phyloP scores from a whole-genome alignment of 257 asterid species.

The Fraxinus anomala region DNA sequence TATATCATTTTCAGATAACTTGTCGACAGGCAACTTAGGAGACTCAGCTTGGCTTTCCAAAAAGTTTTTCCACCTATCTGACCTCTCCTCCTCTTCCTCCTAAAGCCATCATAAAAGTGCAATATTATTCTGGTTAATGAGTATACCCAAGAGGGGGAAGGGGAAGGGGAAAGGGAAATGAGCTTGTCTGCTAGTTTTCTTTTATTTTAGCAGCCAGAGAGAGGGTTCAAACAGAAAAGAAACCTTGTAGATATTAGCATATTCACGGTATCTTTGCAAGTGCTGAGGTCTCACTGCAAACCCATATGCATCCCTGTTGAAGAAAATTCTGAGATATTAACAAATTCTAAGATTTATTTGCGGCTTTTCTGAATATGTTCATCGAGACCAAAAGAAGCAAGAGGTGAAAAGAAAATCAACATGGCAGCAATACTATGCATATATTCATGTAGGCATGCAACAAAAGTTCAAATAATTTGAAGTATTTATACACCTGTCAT shows the following conservation, averaged over 20 bases:
- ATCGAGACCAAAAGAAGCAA: neutral
- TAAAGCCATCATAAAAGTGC: constrained; percentile 30
- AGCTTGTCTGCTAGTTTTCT: neutral
- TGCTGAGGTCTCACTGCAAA: constrained; percentile 97
- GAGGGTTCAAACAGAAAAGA: constrained; percentile 15
- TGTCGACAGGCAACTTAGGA: constrained; percentile 44
- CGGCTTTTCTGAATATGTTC: neutral
- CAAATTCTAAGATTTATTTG: constrained; percentile 22
- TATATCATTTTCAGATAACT: constrained; percentile 32
- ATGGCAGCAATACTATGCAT: neutral
- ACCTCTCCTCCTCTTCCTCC: constrained; percentile 98
- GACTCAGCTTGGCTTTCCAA: constrained; percentile 59
- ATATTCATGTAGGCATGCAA: constrained; percentile 4
- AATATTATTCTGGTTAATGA: neutral
- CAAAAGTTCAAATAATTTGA: neutral
- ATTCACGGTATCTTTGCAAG: constrained; percentile 83
- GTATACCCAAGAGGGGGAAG: neutral
- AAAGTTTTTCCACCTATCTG: constrained; percentile 82
- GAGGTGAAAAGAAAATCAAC: constrained; percentile 8
- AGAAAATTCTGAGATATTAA: constrained; percentile 24
- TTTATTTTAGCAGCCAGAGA: constrained; percentile 11
- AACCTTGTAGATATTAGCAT: constrained; percentile 89
- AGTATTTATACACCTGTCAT: constrained; percentile 29
- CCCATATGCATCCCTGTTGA: constrained; percentile 90
- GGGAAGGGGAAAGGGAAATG: neutral